These are phyloP conservation scores for Amylostereum chailletii DNA, from an alignment of 1,284 basidiomycete species.

Conservation along the genomic window DNA sequence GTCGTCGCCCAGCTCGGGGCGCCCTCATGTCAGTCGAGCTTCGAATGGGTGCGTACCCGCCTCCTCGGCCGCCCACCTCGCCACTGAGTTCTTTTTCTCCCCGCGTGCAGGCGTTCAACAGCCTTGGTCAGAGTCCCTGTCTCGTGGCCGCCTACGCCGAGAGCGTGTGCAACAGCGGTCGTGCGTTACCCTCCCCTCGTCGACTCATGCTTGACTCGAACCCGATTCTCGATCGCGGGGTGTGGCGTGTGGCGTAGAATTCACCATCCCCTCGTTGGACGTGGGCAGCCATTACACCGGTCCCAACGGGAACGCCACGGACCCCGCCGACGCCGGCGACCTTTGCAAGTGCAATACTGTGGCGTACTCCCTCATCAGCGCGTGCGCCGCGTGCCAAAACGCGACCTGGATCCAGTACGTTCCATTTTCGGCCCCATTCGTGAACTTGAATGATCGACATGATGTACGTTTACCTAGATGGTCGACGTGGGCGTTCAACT, in stretches of 20 bases:
- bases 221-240: no score
- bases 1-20: no score
- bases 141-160: slow-evolving; percentile 33
- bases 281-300: slow-evolving; percentile 26
- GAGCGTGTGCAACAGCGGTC: slow-evolving; percentile 18
- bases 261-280: slow-evolving; percentile 22
- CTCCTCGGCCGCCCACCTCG: no score
- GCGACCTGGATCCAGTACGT: slow-evolving; percentile 8
- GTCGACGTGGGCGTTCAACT: slow-evolving; percentile 27
- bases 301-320: slow-evolving; percentile 15
- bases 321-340: slow-evolving; percentile 15
- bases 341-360: slow-evolving; percentile 26
- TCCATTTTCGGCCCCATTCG: not conserved
- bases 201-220: not conserved
- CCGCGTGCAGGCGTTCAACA: slow-evolving; percentile 27
- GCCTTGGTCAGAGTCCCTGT: slow-evolving; percentile 33
- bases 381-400: slow-evolving; percentile 28
- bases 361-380: slow-evolving; percentile 28
- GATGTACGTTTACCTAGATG: slow-evolving; percentile 18
- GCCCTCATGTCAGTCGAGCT: no score
- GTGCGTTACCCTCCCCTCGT: slow-evolving; percentile 4
- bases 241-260: slow-evolving; percentile 1
- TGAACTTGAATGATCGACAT: not conserved
- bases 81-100: no score
- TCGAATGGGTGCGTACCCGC: no score